phyloP scores from a whole-genome alignment of 2,329 filamentous ascomycete genomes.

The Calonectria pteridis region DNA sequence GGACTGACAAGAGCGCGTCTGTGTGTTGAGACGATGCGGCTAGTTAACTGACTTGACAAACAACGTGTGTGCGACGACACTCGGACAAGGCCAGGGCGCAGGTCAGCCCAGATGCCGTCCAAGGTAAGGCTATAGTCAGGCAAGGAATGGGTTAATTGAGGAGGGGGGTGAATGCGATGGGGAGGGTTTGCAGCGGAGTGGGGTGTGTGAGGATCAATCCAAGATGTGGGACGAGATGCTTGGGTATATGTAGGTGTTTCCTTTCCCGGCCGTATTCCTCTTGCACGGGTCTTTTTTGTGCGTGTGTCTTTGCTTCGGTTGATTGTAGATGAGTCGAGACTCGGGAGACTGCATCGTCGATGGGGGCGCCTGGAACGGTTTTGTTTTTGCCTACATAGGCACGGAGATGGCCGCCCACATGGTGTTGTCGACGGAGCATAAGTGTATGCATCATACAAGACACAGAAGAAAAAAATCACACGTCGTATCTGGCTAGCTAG shows the following conservation, averaged over 20 bases:
- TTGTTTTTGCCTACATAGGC: background rate
- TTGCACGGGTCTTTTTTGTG: background rate
- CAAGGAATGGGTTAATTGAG: constrained; percentile 35
- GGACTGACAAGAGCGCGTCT: background rate
- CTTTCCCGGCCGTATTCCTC: constrained; percentile 5
- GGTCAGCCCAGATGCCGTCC: constrained; percentile 40
- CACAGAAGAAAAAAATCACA: constrained; percentile 6
- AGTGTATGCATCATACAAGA: constrained; percentile 4
- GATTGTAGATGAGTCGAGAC: background rate
- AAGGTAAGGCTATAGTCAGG: constrained; percentile 42
- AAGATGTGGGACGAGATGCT: constrained; percentile 13
- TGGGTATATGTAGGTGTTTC: constrained; percentile 11
- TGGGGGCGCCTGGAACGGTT: background rate
- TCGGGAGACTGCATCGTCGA: background rate
- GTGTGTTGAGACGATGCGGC: constrained; percentile 20
- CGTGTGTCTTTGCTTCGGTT: background rate
- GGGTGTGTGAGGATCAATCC: constrained; percentile 11
- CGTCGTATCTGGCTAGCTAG: background rate
- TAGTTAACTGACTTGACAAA: constrained; percentile 32
- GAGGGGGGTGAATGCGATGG: constrained; percentile 21
- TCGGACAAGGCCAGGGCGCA: constrained; percentile 35
- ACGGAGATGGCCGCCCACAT: constrained; percentile 2
- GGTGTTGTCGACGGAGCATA: background rate
- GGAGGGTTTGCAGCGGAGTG: constrained; percentile 10
- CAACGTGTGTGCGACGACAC: constrained; percentile 21